Percentiles rank a stretch among this genome's conserved stretches.
phyloP scores from a whole-genome alignment of 1,284 basidiomycete genomes.

The Ustilago loliicola region DNA sequence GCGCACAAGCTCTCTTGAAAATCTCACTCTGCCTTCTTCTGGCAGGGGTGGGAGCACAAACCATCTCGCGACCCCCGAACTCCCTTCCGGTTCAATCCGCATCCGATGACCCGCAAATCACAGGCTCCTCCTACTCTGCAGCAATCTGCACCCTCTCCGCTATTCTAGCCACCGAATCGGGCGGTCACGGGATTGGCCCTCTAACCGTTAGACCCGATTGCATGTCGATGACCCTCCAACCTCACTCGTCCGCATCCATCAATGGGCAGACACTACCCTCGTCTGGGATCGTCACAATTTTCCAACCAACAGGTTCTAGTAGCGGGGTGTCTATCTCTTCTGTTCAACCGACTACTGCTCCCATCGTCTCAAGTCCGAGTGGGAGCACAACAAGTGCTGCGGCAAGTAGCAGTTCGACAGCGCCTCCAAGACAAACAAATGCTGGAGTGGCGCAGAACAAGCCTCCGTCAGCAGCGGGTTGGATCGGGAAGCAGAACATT shows the following conservation, averaged over 20 bases:
- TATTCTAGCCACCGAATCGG: slow-evolving; percentile 27
- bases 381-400: neutral
- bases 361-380: neutral
- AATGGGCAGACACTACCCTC: slow-evolving; percentile 42
- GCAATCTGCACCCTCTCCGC: slow-evolving; percentile 27
- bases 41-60: slow-evolving; percentile 1
- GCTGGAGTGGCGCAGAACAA: slow-evolving; percentile 4
- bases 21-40: neutral
- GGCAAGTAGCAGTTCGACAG: slow-evolving; percentile 4
- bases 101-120: slow-evolving; percentile 35
- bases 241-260: slow-evolving; percentile 10
- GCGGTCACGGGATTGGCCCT: slow-evolving; percentile 28
- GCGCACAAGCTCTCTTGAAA: neutral
- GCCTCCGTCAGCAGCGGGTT: slow-evolving; percentile 16
- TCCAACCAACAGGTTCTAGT: slow-evolving; percentile 9
- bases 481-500: slow-evolving; percentile 42
- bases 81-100: slow-evolving; percentile 32
- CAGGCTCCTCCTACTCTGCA: slow-evolving; percentile 13
- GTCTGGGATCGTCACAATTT: slow-evolving; percentile 39
- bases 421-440: slow-evolving; percentile 24
- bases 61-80: slow-evolving; percentile 25
- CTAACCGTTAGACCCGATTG: slow-evolving; percentile 26
- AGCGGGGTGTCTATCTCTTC: slow-evolving; percentile 6
- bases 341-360: slow-evolving; percentile 5
- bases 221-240: slow-evolving; percentile 28